Evolutionary conservation across 2,329 filamentous ascomycete genomes (phyloP), one percentile per base, ranked within the genome.

Genomic region (Epichloe aotearoae): DNA sequence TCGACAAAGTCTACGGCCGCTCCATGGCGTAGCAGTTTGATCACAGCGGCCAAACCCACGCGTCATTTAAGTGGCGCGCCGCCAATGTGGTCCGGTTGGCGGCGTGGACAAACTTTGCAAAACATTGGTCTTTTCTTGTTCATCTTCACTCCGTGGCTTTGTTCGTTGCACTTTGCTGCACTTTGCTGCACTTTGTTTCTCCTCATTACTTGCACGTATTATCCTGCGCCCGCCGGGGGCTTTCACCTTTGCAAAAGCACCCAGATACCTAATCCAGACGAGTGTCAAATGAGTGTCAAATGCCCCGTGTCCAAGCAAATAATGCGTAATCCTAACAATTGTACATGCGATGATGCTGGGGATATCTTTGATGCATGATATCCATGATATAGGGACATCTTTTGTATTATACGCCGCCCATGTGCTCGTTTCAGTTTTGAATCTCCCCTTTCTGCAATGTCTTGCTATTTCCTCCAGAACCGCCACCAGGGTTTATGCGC

Each of bases 381-480:
- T 8, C 8, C 26, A 30, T 30, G 7, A 3, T 10, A 10, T 30
- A 10, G 26, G 26, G 26, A 8, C 26, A 30, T 30, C 8, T 1
- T 20, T 34, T 36, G 30, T 46, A 7, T 14, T 19, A 10, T 45
- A 20, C 36, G 42, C 41, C 43, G 37, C 17, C 41, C 26, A 44
- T 14, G 33, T 50, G 40, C 33, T 50, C 33, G 17, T 36, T 33
- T 20, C 34, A 33, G 10, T 38, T 2, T 37, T 20, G 3, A 30
- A 10, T 23, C 1, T 46, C 23, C n/a, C 5, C 14, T 10, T 3
- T 15, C 19, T 23, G 42, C 33, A 19, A 19, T 15, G 8, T 33
- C 8, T 46, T 30, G 36, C 33, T 48, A 47, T 58, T 51, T 64
- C 62, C 67, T 73, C 80, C 80, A 84, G 59, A 84, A 82, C 63